Base-by-base conservation (phyloP, 257 asterid genomes). In the Solanum okadae region DNA sequence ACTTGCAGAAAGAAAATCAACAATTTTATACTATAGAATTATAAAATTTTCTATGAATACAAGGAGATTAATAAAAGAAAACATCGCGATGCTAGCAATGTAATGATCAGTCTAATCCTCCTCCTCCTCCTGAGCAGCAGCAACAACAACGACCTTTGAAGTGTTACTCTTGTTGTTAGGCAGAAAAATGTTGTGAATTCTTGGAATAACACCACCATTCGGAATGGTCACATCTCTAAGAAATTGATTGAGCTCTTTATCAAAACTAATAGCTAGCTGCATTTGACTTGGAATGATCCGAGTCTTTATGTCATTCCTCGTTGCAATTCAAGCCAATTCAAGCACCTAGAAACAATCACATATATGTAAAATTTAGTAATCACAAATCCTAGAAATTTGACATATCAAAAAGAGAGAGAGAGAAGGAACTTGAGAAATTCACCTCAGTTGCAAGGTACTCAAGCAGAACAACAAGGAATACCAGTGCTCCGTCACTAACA, bases 331-430 rank as follows among this genome's bases (percentile, higher is more conserved):
- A 33, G 16, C 81, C 0, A 72, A 4, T 72, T 72, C 98, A 61
- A 96, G 90, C 3, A 96, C 98, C 98, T 96, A 91, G 4, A 70
- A 56, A 18, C 10, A 56, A 20, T 56, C n/a, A 20, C 8, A 56
- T 34, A 34, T 3, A 31, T 31, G 3, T 31, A 31, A 31, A 31
- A 31, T 3, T 31, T 31, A 31, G 33, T 31, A 31, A 31, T 31
- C 33, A 31, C 33, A 31, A 31, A 31, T 3, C 33, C 33, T 31
- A 3, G 3, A 31, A 31, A 31, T 31, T 31, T 3, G 33, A 31
- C 33, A 31, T 31, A 2, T 31, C 33, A 31, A 31, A 31, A 31
- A n/a, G n/a, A 31, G 3, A 31, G 3, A 31, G 3, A 31, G 3
- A 31, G 3, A 31, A 44, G 52, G 52, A 44, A 44, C 52, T 37